These are phyloP conservation scores for Arthrinium phaeospermum DNA, from an alignment of 2,329 filamentous ascomycete genomes.

Conservation along the genomic window DNA sequence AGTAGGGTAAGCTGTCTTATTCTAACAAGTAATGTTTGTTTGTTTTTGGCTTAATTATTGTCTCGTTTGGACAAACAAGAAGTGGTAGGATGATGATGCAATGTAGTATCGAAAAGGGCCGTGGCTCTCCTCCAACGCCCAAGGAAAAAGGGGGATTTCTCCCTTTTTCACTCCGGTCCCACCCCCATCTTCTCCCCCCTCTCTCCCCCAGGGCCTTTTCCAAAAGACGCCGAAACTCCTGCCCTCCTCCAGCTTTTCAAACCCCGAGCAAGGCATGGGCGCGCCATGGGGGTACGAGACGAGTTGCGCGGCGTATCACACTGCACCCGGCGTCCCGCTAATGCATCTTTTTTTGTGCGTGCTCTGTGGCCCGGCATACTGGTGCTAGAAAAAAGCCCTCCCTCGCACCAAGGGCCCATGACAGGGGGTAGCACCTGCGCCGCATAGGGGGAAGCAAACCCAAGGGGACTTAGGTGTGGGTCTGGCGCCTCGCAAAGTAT, in stretches of 20 bases:
- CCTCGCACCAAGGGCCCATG: background rate
- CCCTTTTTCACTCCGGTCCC: background rate
- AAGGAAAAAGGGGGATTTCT: background rate
- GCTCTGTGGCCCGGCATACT: background rate
- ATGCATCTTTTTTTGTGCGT: background rate
- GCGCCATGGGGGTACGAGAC: slow-evolving; percentile 3
- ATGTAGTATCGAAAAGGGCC: background rate
- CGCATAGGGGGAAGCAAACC: slow-evolving; percentile 4
- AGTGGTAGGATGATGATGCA: background rate
- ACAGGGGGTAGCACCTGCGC: slow-evolving; percentile 5
- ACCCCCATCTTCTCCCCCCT: background rate
- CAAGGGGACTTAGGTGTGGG: background rate
- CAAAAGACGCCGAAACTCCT: background rate
- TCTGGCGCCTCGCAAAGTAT: slow-evolving; percentile 7
- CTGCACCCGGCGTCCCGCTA: slow-evolving; percentile 7
- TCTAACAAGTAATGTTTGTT: background rate
- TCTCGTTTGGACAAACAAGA: background rate
- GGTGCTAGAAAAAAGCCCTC: background rate
- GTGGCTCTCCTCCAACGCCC: background rate
- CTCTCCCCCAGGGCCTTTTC: background rate
- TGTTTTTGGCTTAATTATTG: background rate
- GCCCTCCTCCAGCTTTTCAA: background rate
- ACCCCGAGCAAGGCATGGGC: background rate
- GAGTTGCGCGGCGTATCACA: slow-evolving; percentile 5
- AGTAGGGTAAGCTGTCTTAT: background rate